Conservation (phyloP, 805 yeast genomes). For the Saccharomyces paradoxus region DNA sequence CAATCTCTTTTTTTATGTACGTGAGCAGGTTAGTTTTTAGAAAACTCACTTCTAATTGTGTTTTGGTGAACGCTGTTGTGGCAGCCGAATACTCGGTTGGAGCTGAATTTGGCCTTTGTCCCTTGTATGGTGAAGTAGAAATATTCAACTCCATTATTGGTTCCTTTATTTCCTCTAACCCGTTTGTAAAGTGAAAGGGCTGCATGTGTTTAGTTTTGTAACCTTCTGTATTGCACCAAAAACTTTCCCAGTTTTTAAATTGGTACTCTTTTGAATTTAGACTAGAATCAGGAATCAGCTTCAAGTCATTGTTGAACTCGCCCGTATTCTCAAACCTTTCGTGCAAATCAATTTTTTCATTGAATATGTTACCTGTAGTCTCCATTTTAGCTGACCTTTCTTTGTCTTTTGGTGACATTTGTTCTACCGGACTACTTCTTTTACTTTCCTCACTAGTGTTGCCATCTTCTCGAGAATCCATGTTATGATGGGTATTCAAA, state of each 20-base stretch:
- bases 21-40: slow-evolving; percentile 2
- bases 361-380: not conserved
- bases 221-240: not conserved
- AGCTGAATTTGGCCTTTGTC: not conserved
- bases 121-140: not conserved
- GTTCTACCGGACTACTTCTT: not conserved
- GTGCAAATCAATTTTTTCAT: not conserved
- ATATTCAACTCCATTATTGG: not conserved
- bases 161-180: not conserved
- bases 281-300: not conserved
- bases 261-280: not conserved
- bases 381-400: not conserved
- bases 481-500: not conserved
- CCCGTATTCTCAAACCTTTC: not conserved
- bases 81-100: not conserved
- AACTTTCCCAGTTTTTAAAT: not conserved
- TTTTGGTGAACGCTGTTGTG: not conserved
- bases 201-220: not conserved
- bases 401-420: not conserved
- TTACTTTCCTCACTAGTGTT: not conserved
- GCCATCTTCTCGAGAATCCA: not conserved
- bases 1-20: slow-evolving; percentile 15
- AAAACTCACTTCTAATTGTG: not conserved
- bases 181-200: not conserved
- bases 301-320: not conserved